phyloP scores from a whole-genome alignment of 768 basidiomycete species.

The Hypholoma sublateritium region DNA sequence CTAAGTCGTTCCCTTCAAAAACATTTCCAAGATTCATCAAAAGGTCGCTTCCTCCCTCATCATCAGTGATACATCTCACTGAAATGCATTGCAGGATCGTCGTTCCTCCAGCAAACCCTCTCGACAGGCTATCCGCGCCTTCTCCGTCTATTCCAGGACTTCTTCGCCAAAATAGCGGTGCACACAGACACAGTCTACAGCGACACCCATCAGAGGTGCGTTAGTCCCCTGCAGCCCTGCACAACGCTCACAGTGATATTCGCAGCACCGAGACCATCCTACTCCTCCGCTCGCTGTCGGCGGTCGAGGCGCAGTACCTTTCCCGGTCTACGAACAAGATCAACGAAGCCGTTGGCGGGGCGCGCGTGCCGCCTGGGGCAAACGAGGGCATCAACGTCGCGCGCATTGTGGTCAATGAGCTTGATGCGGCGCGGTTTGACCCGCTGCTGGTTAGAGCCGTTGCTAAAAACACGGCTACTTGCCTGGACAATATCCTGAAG shows the following conservation, averaged over 20 bases:
- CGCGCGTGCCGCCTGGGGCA: conserved; percentile 67
- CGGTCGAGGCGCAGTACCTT: conserved; percentile 87
- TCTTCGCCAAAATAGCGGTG: conserved; percentile 93
- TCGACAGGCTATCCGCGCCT: conserved; percentile 85
- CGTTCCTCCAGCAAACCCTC: conserved; percentile 89
- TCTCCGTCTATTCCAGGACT: conserved; percentile 91
- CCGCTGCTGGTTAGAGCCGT: conserved; percentile 81
- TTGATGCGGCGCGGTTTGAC: conserved; percentile 92
- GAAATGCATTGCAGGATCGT: conserved; percentile 59
- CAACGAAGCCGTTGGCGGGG: conserved; percentile 76
- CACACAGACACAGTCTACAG: conserved; percentile 95
- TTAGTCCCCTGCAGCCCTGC: conserved; percentile 5
- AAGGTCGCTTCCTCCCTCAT: conserved; percentile 49
- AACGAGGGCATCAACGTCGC: conserved; percentile 78
- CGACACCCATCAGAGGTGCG: conserved; percentile 78
- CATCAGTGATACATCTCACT: neutral
- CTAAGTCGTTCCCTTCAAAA: conserved; percentile 81
- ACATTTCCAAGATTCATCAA: conserved; percentile 75
- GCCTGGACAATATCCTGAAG: conserved; percentile 66
- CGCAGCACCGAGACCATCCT: conserved; percentile 89
- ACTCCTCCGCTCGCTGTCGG: conserved; percentile 77
- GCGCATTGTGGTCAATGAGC: conserved; percentile 81
- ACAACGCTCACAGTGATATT: neutral
- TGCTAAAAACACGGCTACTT: conserved; percentile 67
- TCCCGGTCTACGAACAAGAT: conserved; percentile 80